Base-by-base conservation (phyloP, 768 basidiomycete genomes). In the Coprinopsis cinerea region DNA sequence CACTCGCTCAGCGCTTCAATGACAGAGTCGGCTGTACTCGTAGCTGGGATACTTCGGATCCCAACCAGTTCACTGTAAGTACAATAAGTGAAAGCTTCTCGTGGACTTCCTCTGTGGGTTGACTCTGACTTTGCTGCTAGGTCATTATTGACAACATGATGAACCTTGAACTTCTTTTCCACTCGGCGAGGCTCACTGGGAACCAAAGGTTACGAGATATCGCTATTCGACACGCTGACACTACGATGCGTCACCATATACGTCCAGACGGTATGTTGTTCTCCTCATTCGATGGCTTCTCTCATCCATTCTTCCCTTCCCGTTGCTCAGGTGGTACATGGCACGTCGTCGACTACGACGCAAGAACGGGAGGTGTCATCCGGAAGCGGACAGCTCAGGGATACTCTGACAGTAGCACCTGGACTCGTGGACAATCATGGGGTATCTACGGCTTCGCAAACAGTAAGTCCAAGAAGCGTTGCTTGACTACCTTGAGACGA, bases 101-200 rank as follows among this genome's bases (percentile, higher is more conserved):
- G 36, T 20, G 25, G 24, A 11, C 15, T 36, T 39, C 23, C 44
- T 34, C 26, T 34, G 10, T 10, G 3, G 20, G 41, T 2, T 20
- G 4, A 3, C 22, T 25, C 30, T 44, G 18, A 51, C 1, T 11
- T 20, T 25, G 22, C 4, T 23, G n/a, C 34, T 18, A 67, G 78
- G 83, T 86, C 44, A 85, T 87, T 61, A 85, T 86, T 40, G 84
- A 87, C 66, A 85, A 84, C 60, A 84, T 87, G 83, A 85, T 88
- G 82, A 87, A 82, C 56, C 74, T 88, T 17, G 82, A 86, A 62
- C 68, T 83, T 14, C 63, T 85, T n/a, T 81, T 81, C 59, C 71
- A 71, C 4, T 78, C 79, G 4, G 77, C 71, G 35, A 65, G 65
- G n/a, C 64, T 85, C 20, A 85, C 81, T 0, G 75, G 77, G 1